These are phyloP conservation scores for Senna siamea DNA, from an alignment of 306 rosid genomes.

Conservation along the genomic window DNA sequence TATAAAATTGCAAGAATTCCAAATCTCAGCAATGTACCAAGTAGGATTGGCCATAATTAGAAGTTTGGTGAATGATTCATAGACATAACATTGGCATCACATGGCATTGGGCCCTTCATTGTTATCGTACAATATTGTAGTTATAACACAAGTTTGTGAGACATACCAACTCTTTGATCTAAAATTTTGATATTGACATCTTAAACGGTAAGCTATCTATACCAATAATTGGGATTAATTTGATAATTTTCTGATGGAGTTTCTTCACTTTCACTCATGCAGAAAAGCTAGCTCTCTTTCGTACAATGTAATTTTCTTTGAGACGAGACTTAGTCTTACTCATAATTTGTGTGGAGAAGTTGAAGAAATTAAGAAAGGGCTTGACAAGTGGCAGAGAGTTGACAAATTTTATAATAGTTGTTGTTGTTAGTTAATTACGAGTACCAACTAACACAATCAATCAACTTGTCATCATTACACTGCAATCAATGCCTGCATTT, in stretches of 20 bases:
- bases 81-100: conserved; percentile 38
- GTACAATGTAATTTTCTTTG: no score
- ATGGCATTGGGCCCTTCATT: conserved; percentile 36
- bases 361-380: no score
- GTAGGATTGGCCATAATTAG: conserved; percentile 24
- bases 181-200: conserved; percentile 28
- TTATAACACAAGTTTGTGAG: conserved; percentile 17
- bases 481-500: conserved; percentile 21
- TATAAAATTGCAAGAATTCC: conserved; percentile 23
- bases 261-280: conserved; percentile 18
- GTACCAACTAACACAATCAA: conserved; percentile 35
- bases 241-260: not conserved
- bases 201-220: conserved; percentile 8
- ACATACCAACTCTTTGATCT: conserved; percentile 30
- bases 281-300: no score
- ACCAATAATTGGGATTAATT: conserved; percentile 7
- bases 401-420: conserved; percentile 24
- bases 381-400: conserved; percentile 24
- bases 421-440: not conserved
- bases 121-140: conserved; percentile 5
- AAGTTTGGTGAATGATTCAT: conserved; percentile 31
- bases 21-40: conserved; percentile 30
- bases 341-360: no score
- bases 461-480: conserved; percentile 28
- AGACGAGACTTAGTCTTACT: no score